phyloP scores from a whole-genome alignment of 1,139 yeast genomes.

The Scheffersomyces parashehatae region DNA sequence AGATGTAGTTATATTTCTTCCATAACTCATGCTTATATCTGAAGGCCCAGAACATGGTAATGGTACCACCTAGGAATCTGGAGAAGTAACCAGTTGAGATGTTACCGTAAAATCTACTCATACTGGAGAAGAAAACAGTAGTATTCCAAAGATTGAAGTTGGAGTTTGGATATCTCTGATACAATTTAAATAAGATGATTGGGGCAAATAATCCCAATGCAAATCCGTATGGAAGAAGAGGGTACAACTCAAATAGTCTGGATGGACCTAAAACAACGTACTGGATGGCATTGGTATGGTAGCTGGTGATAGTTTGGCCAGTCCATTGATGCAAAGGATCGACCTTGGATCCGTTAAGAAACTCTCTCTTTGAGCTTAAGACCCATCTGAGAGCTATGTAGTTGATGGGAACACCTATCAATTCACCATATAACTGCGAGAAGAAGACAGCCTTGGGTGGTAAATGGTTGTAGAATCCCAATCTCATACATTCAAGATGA shows the following conservation, averaged over 20 bases:
- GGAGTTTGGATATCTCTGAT: constrained; percentile 19
- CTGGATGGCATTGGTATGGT: constrained; percentile 48
- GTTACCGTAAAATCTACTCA: constrained; percentile 48
- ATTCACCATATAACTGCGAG: constrained; percentile 48
- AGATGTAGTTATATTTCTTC: constrained; percentile 42
- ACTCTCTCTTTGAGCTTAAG: constrained; percentile 34
- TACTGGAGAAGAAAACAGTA: constrained; percentile 47
- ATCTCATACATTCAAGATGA: constrained; percentile 45
- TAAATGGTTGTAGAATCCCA: constrained; percentile 48
- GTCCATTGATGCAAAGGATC: constrained; percentile 55
- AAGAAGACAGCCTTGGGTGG: constrained; percentile 47
- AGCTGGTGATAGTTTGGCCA: constrained; percentile 40
- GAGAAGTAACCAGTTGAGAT: constrained; percentile 49
- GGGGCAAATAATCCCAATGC: constrained; percentile 39
- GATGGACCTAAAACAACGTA: constrained; percentile 51
- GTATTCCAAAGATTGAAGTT: constrained; percentile 39
- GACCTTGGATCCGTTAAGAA: constrained; percentile 30
- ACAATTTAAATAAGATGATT: constrained; percentile 25
- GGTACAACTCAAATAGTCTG: constrained; percentile 39
- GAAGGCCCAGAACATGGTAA: constrained; percentile 45
- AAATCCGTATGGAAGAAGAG: constrained; percentile 44
- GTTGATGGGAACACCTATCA: constrained; percentile 49
- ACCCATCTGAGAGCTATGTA: constrained; percentile 48
- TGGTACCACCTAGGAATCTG: constrained; percentile 43
- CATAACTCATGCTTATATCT: constrained; percentile 36